phyloP scores from a whole-genome alignment of 2,329 filamentous ascomycete genomes.

The Lachnellula arida region DNA sequence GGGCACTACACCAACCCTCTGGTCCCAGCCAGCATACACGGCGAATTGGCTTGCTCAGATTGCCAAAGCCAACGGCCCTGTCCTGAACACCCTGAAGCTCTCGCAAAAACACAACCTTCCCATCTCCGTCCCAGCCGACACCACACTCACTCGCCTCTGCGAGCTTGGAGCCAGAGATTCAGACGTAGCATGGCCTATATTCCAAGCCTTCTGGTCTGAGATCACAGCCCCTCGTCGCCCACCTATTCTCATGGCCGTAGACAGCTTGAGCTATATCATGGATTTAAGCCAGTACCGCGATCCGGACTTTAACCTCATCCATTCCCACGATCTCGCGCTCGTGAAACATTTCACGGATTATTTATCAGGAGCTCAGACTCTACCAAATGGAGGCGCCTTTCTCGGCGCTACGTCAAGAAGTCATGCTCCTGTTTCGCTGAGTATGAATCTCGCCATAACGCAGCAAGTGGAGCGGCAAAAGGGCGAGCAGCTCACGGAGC shows the following conservation, averaged over 20 bases:
- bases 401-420: conserved; percentile 69
- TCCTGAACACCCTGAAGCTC: conserved; percentile 53
- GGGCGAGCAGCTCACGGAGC: conserved; percentile 35
- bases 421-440: conserved; percentile 61
- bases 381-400: conserved; percentile 73
- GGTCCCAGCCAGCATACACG: conserved; percentile 74
- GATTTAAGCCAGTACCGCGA: conserved; percentile 69
- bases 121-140: conserved; percentile 51
- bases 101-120: conserved; percentile 53
- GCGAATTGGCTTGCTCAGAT: conserved; percentile 71
- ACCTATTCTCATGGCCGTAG: conserved; percentile 68
- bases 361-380: conserved; percentile 53
- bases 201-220: conserved; percentile 77
- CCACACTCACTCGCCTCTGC: conserved; percentile 63
- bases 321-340: conserved; percentile 78
- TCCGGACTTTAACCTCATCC: conserved; percentile 66
- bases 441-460: conserved; percentile 63
- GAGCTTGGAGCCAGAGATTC: conserved; percentile 66
- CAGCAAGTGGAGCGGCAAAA: conserved; percentile 46
- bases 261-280: conserved; percentile 81
- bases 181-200: conserved; percentile 74
- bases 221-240: conserved; percentile 50
- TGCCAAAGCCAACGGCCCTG: conserved; percentile 61
- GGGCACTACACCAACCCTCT: conserved; percentile 53
- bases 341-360: conserved; percentile 70